These are phyloP conservation scores for Lagenidium giganteum DNA, from an alignment of 352 stramenopile genomes.

Conservation along the genomic window DNA sequence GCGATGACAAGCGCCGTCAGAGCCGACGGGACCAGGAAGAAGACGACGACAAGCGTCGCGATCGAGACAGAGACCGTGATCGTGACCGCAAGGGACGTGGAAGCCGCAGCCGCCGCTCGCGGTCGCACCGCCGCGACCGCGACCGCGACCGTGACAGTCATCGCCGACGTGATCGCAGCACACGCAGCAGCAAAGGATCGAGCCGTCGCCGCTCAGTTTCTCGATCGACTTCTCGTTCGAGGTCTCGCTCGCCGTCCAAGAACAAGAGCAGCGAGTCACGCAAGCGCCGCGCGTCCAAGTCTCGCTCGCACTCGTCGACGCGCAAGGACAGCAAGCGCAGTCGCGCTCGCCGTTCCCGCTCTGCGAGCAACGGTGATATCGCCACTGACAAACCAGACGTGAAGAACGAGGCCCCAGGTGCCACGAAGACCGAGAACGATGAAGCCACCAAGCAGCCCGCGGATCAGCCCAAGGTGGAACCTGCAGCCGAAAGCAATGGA, in stretches of 20 bases:
- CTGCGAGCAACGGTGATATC: constrained; percentile 18
- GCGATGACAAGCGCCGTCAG: constrained; percentile 6
- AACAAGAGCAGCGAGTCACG: constrained; percentile 6
- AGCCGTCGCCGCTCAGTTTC: constrained; percentile 30
- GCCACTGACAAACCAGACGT: no score
- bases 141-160: constrained; percentile 23
- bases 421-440: background rate
- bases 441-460: constrained; percentile 14
- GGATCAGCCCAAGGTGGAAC: background rate
- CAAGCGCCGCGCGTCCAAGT: constrained; percentile 18
- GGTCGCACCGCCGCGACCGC: constrained; percentile 21
- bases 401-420: no score
- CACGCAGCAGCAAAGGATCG: constrained; percentile 12
- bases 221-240: constrained; percentile 11
- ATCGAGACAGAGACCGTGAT: constrained; percentile 9
- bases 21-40: constrained; percentile 11
- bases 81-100: constrained; percentile 5
- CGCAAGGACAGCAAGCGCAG: constrained; percentile 20
- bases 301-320: constrained; percentile 21
- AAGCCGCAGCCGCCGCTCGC: constrained; percentile 17
- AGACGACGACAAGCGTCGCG: constrained; percentile 5
- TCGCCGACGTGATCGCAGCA: constrained; percentile 17
- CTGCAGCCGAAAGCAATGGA: constrained; percentile 1
- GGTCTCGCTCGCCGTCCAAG: constrained; percentile 17
- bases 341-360: constrained; percentile 17